Evolutionary conservation across 805 yeast genomes (phyloP).

Genomic region (Candida michaelii): DNA sequence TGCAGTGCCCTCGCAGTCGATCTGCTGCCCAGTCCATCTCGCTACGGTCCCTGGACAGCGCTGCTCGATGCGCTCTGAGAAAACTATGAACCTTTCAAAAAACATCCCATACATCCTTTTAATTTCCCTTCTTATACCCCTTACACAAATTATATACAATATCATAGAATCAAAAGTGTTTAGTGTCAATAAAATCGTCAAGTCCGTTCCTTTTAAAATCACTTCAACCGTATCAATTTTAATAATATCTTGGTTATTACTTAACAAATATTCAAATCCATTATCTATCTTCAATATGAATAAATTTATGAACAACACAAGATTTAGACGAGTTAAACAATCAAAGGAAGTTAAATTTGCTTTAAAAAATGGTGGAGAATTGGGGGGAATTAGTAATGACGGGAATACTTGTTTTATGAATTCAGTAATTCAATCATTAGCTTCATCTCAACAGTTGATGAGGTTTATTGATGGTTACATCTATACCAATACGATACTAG

Average conservation of each 20-base stretch:
- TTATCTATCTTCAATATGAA: slow-evolving; percentile 6
- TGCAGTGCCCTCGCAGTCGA: too few species aligned
- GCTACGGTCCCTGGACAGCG: too few species aligned
- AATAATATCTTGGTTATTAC: slow-evolving; percentile 1
- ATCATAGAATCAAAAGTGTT: slow-evolving; percentile 3
- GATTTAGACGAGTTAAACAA: slow-evolving; percentile 14
- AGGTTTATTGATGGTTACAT: slow-evolving; percentile 51
- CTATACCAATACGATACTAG: slow-evolving; percentile 15
- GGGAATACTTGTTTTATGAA: slow-evolving; percentile 97
- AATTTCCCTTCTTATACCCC: not conserved
- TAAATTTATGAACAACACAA: slow-evolving; percentile 8
- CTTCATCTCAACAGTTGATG: slow-evolving; percentile 64
- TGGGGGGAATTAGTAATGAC: slow-evolving; percentile 86
- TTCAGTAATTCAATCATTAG: slow-evolving; percentile 79
- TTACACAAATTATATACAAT: not conserved
- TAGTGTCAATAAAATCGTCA: slow-evolving; percentile 2
- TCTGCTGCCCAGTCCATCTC: too few species aligned
- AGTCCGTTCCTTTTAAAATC: slow-evolving; percentile 11
- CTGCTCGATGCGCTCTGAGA: too few species aligned
- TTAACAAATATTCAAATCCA: slow-evolving; percentile 2
- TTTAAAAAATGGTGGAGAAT: slow-evolving; percentile 62
- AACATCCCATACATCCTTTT: not conserved
- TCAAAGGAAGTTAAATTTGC: slow-evolving; percentile 40
- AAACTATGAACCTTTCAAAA: slow-evolving; percentile 3
- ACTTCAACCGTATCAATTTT: slow-evolving; percentile 10